Evolutionary conservation across 2,329 filamentous ascomycete genomes (phyloP), one percentile per base, ranked within the genome.

Genomic region (Microdochium paspali): DNA sequence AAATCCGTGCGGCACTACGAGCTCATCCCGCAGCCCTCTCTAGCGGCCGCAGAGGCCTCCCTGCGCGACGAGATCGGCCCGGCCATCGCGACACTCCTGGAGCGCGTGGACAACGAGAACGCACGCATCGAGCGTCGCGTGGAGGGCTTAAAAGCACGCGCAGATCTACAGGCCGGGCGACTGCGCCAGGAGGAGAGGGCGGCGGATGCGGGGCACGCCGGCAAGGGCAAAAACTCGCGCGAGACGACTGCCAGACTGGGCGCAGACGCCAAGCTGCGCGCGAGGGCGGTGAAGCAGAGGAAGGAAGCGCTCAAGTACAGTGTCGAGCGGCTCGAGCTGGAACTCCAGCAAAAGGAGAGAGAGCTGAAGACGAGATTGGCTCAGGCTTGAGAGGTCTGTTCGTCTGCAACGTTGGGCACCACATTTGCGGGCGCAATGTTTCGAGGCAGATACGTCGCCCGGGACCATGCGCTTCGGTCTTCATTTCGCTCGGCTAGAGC

Each of bases 1-100:
- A 79, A 79, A 61, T 73, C 73, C 9, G 73, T 80, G 30, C 70
- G 79, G 49, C 90, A 95, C 69, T 96, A 95, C 67, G 90, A 96
- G 65, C 82, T 95, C 39, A 87, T 95, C 56, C 87, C 90, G 15
- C 88, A 95, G 62, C 80, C 85, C 12, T 87, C 87, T 46, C 80
- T 96, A 42, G 82, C 84, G 51, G 78, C 84, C 52, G 90, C 90
- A 26, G 90, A 96, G 66, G 76, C 87, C 54, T 84, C 88, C 4
- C 80, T 96, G 18, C 84, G 90, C 57, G 86, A 88, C 58, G 90
- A 95, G 62, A 93, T 95, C 56, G 84, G 85, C n/a, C 90, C 90
- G 9, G 90, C 89, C 64, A 86, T 95, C 53, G 73, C 83, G 25
- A 79, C 82, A 49, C 79, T 96, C 2, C 81, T 96, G 46, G 78